phyloP scores from a whole-genome alignment of 139 green algal genomes.

The Medakamo hakoo region DNA sequence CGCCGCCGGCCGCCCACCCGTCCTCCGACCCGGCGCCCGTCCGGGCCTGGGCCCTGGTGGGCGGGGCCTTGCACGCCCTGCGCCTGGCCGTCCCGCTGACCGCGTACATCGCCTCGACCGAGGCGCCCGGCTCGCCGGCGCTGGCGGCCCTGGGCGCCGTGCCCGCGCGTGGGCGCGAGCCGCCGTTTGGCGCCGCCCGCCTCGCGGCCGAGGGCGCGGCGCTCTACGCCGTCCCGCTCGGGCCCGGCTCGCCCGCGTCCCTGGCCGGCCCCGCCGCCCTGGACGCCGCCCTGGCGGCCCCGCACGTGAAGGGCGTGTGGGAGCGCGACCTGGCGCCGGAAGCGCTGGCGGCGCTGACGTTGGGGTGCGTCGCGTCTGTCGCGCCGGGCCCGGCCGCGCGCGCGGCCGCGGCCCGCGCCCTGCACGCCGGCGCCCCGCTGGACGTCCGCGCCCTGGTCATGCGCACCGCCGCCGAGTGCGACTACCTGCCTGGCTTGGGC shows the following conservation, averaged over 20 bases:
- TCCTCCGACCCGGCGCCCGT: slow-evolving; percentile 9
- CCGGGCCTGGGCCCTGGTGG: slow-evolving; percentile 43
- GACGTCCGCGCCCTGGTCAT: slow-evolving; percentile 42
- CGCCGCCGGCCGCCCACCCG: background rate
- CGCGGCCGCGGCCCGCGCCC: slow-evolving; percentile 34
- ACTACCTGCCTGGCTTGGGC: slow-evolving; percentile 37
- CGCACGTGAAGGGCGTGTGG: slow-evolving; percentile 1
- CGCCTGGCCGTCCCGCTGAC: slow-evolving; percentile 40
- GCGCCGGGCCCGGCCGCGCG: slow-evolving; percentile 12
- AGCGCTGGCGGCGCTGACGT: background rate
- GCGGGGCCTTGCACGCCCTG: slow-evolving; percentile 32
- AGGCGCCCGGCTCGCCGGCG: slow-evolving; percentile 9
- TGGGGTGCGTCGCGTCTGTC: slow-evolving; percentile 44
- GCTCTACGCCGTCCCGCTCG: background rate
- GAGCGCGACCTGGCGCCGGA: slow-evolving; percentile 1
- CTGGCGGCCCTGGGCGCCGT: background rate
- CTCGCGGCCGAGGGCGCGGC: background rate
- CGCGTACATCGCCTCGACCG: slow-evolving; percentile 39
- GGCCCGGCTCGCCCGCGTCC: background rate
- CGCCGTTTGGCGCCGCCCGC: background rate
- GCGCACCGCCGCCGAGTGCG: slow-evolving; percentile 32
- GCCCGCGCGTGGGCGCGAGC: background rate
- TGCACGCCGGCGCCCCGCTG: too few species aligned
- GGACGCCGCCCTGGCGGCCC: background rate
- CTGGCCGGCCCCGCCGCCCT: background rate